Conservation (phyloP, 495 filamentous ascomycete genomes). For the Penicillium pancosmium region DNA sequence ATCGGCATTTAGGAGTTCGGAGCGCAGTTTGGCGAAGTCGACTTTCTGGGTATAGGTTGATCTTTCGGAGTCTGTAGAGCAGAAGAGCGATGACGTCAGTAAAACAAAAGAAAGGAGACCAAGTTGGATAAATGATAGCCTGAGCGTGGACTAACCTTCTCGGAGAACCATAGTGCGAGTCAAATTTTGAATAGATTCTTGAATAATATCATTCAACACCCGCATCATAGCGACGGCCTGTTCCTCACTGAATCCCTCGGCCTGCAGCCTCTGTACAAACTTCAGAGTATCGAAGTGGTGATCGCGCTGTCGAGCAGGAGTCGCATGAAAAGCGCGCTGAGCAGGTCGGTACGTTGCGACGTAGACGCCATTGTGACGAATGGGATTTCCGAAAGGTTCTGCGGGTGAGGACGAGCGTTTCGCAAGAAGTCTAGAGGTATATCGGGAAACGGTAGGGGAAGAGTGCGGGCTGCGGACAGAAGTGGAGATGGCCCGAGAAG, state of each 20-base stretch:
- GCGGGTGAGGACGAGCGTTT: conserved; percentile 11
- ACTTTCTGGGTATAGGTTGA: conserved; percentile 98
- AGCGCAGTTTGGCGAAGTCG: conserved; percentile 97
- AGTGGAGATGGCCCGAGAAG: conserved; percentile 29
- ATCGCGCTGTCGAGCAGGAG: conserved; percentile 62
- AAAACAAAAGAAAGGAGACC: too few species aligned
- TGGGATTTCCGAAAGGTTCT: conserved; percentile 30
- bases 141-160: conserved; percentile 61
- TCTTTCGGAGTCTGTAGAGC: conserved; percentile 49
- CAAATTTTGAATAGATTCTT: conserved; percentile 97
- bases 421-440: conserved; percentile 16
- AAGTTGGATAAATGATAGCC: too few species aligned
- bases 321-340: conserved; percentile 67
- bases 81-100: too few species aligned
- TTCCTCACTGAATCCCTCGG: conserved; percentile 93
- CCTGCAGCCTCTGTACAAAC: conserved; percentile 87
- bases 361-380: conserved; percentile 53
- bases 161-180: conserved; percentile 98
- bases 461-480: conserved; percentile 18
- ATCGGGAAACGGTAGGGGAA: conserved; percentile 27
- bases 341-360: conserved; percentile 47
- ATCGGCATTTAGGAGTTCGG: conserved; percentile 88
- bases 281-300: conserved; percentile 99
- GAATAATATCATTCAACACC: conserved; percentile 93
- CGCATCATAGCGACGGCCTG: conserved; percentile 97